phyloP scores from a whole-genome alignment of 2,329 filamentous ascomycete genomes.

The Helminthosporium solani region DNA sequence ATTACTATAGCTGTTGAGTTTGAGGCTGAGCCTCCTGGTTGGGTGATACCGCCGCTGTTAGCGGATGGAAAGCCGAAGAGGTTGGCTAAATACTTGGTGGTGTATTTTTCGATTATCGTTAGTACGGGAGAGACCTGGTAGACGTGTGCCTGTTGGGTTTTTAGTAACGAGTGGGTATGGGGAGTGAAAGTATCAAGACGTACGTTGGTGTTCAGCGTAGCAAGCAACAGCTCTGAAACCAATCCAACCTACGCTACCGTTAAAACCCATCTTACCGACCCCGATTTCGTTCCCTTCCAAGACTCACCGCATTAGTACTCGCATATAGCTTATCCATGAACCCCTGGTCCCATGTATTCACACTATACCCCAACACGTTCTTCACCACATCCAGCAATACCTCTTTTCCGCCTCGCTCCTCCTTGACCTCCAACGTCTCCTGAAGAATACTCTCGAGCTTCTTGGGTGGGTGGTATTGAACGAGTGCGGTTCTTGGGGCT shows the following conservation, averaged over 20 bases:
- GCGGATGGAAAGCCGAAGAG: slow-evolving; percentile 59
- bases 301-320: slow-evolving; percentile 74
- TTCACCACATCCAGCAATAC: slow-evolving; percentile 56
- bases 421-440: slow-evolving; percentile 36
- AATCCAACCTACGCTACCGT: slow-evolving; percentile 64
- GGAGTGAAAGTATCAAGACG: slow-evolving; percentile 23
- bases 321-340: slow-evolving; percentile 95
- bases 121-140: slow-evolving; percentile 91
- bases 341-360: slow-evolving; percentile 98
- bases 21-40: slow-evolving; percentile 78
- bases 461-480: slow-evolving; percentile 48
- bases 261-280: background rate
- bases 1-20: slow-evolving; percentile 85
- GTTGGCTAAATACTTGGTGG: slow-evolving; percentile 68
- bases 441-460: slow-evolving; percentile 44
- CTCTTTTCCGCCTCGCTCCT: slow-evolving; percentile 43
- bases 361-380: slow-evolving; percentile 76
- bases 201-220: slow-evolving; percentile 86
- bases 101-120: slow-evolving; percentile 83
- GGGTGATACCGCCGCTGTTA: slow-evolving; percentile 69
- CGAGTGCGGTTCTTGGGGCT: slow-evolving; percentile 48
- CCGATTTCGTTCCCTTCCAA: background rate
- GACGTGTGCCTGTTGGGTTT: slow-evolving; percentile 72
- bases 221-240: slow-evolving; percentile 79
- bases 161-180: background rate